These are phyloP conservation scores for Helichrysum umbraculigerum DNA, from an alignment of 129 eudicot species.

Conservation along the genomic window DNA sequence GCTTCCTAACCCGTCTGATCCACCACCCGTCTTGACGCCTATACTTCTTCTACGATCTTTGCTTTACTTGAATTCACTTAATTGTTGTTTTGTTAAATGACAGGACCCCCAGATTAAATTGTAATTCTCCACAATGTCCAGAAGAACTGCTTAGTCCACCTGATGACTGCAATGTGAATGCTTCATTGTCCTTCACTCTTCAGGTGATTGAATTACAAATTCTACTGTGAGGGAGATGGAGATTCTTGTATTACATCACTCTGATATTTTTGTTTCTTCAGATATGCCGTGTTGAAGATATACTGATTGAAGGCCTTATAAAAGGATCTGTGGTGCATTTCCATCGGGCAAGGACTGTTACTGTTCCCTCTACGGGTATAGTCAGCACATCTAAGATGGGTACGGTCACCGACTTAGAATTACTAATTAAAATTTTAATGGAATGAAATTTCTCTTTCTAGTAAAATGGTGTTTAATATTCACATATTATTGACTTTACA, in stretches of 20 bases:
- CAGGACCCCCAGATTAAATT: conserved; percentile 81
- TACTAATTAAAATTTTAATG: neutral
- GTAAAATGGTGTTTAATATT: neutral
- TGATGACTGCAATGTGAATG: conserved; percentile 93
- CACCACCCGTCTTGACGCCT: neutral
- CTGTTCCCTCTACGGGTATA: conserved; percentile 61
- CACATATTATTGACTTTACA: conserved; percentile 9
- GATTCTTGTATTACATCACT: neutral
- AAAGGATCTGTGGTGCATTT: conserved; percentile 93
- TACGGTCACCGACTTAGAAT: conserved; percentile 25
- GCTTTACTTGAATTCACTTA: neutral
- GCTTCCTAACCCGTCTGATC: neutral
- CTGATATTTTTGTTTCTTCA: conserved; percentile 29
- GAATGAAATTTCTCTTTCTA: neutral
- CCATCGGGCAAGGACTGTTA: conserved; percentile 79
- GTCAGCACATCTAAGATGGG: conserved; percentile 92
- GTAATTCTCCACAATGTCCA: conserved; percentile 76
- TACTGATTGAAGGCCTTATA: conserved; percentile 81
- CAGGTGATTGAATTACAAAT: conserved; percentile 49
- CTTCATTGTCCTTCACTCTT: conserved; percentile 89
- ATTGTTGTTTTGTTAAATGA: conserved; percentile 25
- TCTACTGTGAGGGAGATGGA: neutral
- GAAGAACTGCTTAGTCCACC: conserved; percentile 85
- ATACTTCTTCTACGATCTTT: conserved; percentile 12
- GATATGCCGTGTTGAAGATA: conserved; percentile 98